These are phyloP conservation scores for Bryoglossum gracile DNA, from an alignment of 495 filamentous ascomycete species.

Conservation along the genomic window DNA sequence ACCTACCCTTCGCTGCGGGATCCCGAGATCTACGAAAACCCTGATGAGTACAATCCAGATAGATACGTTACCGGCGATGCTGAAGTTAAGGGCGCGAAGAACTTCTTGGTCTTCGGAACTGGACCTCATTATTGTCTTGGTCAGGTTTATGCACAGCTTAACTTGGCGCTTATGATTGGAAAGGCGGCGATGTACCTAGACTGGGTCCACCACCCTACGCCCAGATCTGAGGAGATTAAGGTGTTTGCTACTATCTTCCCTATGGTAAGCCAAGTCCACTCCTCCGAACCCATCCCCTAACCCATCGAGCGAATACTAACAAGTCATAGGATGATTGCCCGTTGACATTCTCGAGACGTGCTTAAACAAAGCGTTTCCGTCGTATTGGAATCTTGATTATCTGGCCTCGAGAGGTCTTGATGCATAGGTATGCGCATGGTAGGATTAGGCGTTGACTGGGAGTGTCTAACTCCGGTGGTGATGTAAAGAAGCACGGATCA, in stretches of 20 bases:
- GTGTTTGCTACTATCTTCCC: conserved; percentile 98
- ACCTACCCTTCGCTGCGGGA: conserved; percentile 89
- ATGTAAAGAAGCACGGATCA: too few species aligned
- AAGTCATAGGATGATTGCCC: conserved; percentile 53
- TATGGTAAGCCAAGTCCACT: conserved; percentile 52
- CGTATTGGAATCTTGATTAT: too few species aligned
- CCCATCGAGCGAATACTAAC: neutral
- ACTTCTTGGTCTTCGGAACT: conserved; percentile 94
- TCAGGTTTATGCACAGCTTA: conserved; percentile 85
- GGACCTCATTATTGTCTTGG: conserved; percentile 96
- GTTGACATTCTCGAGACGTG: conserved; percentile 44
- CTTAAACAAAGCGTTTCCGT: too few species aligned
- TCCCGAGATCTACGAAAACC: conserved; percentile 83
- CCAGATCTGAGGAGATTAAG: conserved; percentile 84
- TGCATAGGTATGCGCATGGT: too few species aligned
- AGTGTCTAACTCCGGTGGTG: too few species aligned
- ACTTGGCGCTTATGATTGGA: conserved; percentile 85
- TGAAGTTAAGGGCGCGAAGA: conserved; percentile 82
- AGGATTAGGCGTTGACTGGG: too few species aligned
- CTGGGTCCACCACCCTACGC: conserved; percentile 83
- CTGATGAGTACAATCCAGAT: conserved; percentile 85
- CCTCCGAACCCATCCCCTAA: too few species aligned
- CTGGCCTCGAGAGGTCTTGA: too few species aligned
- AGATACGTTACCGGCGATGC: conserved; percentile 88
- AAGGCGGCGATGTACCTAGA: conserved; percentile 88